Conservation (phyloP, 2,329 filamentous ascomycete genomes). For the Diaporthe sp. region DNA sequence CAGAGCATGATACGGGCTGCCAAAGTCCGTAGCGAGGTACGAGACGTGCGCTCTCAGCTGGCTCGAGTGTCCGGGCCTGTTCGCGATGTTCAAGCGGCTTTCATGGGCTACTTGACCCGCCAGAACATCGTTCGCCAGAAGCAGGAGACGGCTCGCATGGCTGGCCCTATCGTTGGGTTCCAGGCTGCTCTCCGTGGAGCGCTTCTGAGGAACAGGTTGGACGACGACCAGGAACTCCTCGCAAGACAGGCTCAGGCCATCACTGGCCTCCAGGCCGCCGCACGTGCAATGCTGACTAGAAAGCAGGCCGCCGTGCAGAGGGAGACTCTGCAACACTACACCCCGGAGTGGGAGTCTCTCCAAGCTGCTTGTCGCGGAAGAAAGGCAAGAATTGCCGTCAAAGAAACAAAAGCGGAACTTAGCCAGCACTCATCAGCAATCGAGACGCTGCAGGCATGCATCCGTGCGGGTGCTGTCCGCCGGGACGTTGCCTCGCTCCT, state of each 20-base stretch:
- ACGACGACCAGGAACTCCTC: constrained; percentile 65
- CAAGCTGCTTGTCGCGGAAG: constrained; percentile 63
- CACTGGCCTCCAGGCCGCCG: constrained; percentile 73
- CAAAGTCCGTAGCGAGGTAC: constrained; percentile 72
- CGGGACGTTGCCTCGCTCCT: constrained; percentile 62
- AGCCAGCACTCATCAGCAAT: constrained; percentile 57
- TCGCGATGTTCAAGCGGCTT: constrained; percentile 73
- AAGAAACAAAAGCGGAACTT: constrained; percentile 62
- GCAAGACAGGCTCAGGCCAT: constrained; percentile 64
- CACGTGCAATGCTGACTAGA: constrained; percentile 72
- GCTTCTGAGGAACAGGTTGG: constrained; percentile 69
- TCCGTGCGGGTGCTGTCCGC: constrained; percentile 68
- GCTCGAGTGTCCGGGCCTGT: constrained; percentile 73
- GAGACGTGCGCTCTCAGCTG: constrained; percentile 69
- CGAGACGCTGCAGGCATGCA: constrained; percentile 62
- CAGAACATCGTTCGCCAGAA: constrained; percentile 68
- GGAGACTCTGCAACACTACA: constrained; percentile 63
- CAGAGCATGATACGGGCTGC: constrained; percentile 84
- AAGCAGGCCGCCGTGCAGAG: constrained; percentile 64
- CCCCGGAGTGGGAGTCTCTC: constrained; percentile 63
- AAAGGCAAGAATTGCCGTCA: constrained; percentile 58
- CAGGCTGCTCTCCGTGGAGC: constrained; percentile 76
- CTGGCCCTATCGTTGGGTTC: constrained; percentile 67
- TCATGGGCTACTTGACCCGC: constrained; percentile 76
- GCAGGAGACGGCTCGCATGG: constrained; percentile 64